Base-by-base conservation (phyloP, 2,329 filamentous ascomycete genomes). In the Colletotrichum sp. region DNA sequence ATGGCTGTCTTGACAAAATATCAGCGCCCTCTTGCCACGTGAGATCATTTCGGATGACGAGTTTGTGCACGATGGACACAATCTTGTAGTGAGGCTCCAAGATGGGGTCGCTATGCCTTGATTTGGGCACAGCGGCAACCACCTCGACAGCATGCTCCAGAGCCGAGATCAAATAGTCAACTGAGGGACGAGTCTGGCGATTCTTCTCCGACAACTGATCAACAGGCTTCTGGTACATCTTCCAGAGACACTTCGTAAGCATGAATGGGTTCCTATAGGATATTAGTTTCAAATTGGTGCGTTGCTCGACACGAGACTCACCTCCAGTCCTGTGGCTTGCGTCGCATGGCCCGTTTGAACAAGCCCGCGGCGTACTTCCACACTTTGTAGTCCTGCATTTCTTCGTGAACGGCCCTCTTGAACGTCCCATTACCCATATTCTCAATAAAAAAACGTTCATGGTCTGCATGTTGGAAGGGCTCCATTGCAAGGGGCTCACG, bases 41-140 rank as follows among this genome's bases (percentile, higher is more conserved):
- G 7, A 92, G 79, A 34, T 91, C 88, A 16, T 86, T 85, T 16
- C 87, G 85, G 39, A 87, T 88, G 18, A 98, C 94, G 28, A 98
- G 89, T 83, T 98, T 98, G 86, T 98, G 93, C 8, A 96, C 86
- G 26, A 97, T 88, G 3, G 95, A 94, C 44, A 97, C 90, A 24
- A 98, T 93, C 85, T 98, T 98, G 88, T 98, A 98, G 82, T 98
- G 96, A 5, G 96, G 96, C 82, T 98, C 96, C 18, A 98, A 89
- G 28, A 98, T 93, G 0, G 95, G 95, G 77, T 98, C 95, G 24
- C 89, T 92, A 81, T 89, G 87, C 16, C 90, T 86, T 6, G 90
- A 89, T 78, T 91, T 92, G 32, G 89, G 89, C 34, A 90, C 83
- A 21, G 86, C 86, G 8, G 86, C 85, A 2, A 90, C 90, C 3